Percentiles rank a stretch among this genome's conserved stretches.
phyloP scores from a whole-genome alignment of 1,284 basidiomycete species.

The Pseudozyma flocculosa region DNA sequence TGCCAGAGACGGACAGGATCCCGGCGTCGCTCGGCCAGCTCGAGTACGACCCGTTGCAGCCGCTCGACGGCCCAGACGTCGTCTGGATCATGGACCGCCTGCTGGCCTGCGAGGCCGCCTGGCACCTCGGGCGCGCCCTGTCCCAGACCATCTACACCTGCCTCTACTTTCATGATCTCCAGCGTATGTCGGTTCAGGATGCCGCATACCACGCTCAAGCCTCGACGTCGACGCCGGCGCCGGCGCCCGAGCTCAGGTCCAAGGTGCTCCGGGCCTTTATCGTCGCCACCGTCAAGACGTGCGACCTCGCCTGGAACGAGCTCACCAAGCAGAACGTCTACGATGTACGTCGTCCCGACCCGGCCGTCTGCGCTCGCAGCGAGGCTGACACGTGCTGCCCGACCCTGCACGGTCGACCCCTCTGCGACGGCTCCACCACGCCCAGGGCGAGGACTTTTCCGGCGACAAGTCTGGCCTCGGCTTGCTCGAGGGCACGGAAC shows the following conservation, averaged over 20 bases:
- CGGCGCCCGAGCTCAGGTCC: constrained; percentile 30
- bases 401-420: no score
- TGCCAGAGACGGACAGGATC: constrained; percentile 59
- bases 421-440: no score
- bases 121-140: constrained; percentile 79
- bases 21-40: constrained; percentile 44
- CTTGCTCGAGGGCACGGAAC: constrained; percentile 71
- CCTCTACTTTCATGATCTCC: constrained; percentile 72
- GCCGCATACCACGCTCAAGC: not conserved
- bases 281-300: constrained; percentile 75
- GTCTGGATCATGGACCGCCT: constrained; percentile 83
- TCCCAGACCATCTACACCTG: constrained; percentile 82
- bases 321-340: constrained; percentile 58
- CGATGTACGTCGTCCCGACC: no score
- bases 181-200: constrained; percentile 57
- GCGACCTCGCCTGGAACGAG: constrained; percentile 79
- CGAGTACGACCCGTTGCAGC: constrained; percentile 68
- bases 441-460: constrained; percentile 75
- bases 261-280: constrained; percentile 72
- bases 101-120: constrained; percentile 79
- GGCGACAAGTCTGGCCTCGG: constrained; percentile 80
- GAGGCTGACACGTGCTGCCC: no score
- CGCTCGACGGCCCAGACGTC: constrained; percentile 70
- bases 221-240: not conserved
- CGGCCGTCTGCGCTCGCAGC: no score